These are phyloP conservation scores for Tubosaeta sp. DNA, from an alignment of 768 basidiomycete species.

Conservation along the genomic window DNA sequence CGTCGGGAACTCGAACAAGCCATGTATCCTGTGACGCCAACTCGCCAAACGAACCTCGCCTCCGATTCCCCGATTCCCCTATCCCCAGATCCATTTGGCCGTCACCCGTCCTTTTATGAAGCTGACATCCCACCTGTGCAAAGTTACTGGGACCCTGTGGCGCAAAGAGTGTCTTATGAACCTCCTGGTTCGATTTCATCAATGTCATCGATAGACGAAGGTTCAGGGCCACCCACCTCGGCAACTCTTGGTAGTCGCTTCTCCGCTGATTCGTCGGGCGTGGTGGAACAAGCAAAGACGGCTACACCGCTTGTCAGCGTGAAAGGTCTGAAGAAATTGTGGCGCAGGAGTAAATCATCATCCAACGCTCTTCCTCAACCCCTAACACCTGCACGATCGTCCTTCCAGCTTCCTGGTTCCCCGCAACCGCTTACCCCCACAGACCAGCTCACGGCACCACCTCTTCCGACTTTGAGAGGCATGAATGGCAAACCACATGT, in stretches of 20 bases:
- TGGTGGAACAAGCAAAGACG: slow-evolving; percentile 29
- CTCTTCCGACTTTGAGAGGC: slow-evolving; percentile 23
- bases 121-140: slow-evolving; percentile 28
- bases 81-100: slow-evolving; percentile 81
- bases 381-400: slow-evolving; percentile 35
- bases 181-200: slow-evolving; percentile 21
- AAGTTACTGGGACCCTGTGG: slow-evolving; percentile 42
- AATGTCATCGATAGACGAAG: slow-evolving; percentile 22
- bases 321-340: slow-evolving; percentile 69
- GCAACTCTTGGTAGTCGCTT: slow-evolving; percentile 57
- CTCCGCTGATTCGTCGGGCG: slow-evolving; percentile 63
- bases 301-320: slow-evolving; percentile 61
- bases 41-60: slow-evolving; percentile 18
- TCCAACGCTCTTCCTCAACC: slow-evolving; percentile 35
- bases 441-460: slow-evolving; percentile 24
- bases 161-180: slow-evolving; percentile 20
- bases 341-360: slow-evolving; percentile 64
- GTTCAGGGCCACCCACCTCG: slow-evolving; percentile 14
- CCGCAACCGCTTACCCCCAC: slow-evolving; percentile 33
- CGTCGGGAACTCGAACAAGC: slow-evolving; percentile 51
- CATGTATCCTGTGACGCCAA: slow-evolving; percentile 40
- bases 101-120: slow-evolving; percentile 54
- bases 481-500: slow-evolving; percentile 28
- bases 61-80: slow-evolving; percentile 66
- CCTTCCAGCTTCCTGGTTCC: slow-evolving; percentile 25